A percentile compares a stretch with the other conserved stretches of the same genome.
Conservation (phyloP, 768 basidiomycete species). For the Lactifluus piperatus region DNA sequence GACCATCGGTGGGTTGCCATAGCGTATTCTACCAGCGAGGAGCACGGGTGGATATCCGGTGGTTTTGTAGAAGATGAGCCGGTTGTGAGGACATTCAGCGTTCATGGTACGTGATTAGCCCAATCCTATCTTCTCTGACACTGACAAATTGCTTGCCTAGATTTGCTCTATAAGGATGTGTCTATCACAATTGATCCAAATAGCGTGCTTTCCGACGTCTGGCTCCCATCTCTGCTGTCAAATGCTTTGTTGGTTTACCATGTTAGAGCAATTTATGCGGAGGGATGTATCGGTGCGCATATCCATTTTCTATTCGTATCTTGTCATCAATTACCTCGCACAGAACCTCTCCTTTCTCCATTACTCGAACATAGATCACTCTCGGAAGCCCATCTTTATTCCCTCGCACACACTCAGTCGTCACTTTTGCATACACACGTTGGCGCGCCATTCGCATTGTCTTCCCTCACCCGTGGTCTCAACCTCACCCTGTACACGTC, state of each 20-base stretch:
- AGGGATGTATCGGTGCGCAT: slow-evolving; percentile 27
- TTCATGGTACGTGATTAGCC: slow-evolving; percentile 37
- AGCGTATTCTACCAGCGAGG: slow-evolving; percentile 39
- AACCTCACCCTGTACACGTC: slow-evolving; percentile 53
- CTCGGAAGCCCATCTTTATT: slow-evolving; percentile 64
- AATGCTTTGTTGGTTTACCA: slow-evolving; percentile 61
- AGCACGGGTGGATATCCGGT: slow-evolving; percentile 54
- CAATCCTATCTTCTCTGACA: slow-evolving; percentile 6
- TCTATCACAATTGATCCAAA: slow-evolving; percentile 29
- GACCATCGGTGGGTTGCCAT: slow-evolving; percentile 43
- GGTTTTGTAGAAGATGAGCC: slow-evolving; percentile 35
- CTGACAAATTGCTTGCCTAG: slow-evolving; percentile 3
- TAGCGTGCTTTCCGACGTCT: slow-evolving; percentile 35
- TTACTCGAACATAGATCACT: slow-evolving; percentile 58
- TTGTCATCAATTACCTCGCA: neutral
- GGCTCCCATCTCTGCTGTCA: slow-evolving; percentile 48
- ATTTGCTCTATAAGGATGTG: slow-evolving; percentile 12
- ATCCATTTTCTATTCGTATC: neutral
- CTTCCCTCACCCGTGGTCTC: slow-evolving; percentile 30
- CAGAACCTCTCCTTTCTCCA: slow-evolving; percentile 51
- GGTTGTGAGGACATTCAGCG: slow-evolving; percentile 29
- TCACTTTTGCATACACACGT: slow-evolving; percentile 62
- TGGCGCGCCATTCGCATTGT: slow-evolving; percentile 52
- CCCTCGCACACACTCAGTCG: slow-evolving; percentile 31
- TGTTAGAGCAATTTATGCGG: slow-evolving; percentile 30